Percentiles rank a stretch among this genome's conserved stretches.
Conservation (phyloP, 2,329 filamentous ascomycete species). For the Beauveria caledonica region DNA sequence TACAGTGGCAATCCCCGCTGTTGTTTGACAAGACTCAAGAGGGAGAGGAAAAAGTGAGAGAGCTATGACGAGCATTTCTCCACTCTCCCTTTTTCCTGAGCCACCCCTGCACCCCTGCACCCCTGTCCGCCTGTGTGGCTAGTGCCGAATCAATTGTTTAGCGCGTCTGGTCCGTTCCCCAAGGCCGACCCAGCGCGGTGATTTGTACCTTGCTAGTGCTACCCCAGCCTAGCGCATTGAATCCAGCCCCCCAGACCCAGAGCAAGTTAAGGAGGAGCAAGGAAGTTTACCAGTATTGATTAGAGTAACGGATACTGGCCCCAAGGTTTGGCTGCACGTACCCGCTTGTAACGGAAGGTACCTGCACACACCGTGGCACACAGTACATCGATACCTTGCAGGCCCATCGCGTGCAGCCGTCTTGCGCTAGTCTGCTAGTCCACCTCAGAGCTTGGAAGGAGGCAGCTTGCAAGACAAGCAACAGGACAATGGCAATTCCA, state of each 20-base stretch:
- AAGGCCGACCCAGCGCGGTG: neutral
- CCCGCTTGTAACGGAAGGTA: slow-evolving; percentile 9
- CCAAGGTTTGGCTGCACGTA: neutral
- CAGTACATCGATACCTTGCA: neutral
- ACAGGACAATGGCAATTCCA: neutral
- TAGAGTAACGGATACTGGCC: too few species aligned
- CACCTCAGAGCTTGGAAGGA: neutral
- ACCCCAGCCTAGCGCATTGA: neutral
- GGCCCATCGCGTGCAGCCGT: neutral
- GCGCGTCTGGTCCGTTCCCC: neutral
- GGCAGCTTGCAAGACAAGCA: neutral
- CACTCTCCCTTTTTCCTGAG: neutral
- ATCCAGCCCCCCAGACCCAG: neutral
- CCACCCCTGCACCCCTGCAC: neutral
- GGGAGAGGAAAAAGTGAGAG: neutral
- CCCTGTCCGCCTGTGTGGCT: slow-evolving; percentile 5
- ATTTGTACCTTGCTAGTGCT: slow-evolving; percentile 1
- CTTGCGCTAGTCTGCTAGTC: neutral
- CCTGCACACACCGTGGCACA: neutral
- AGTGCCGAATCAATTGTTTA: slow-evolving; percentile 3
- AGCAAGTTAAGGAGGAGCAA: too few species aligned
- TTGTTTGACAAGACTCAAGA: neutral
- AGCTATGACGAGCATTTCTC: neutral
- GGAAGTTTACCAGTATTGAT: too few species aligned
- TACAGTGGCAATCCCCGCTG: neutral